Percentiles rank a stretch among this genome's conserved stretches.
Evolutionary conservation across 2,329 filamentous ascomycete species (phyloP).

Genomic region (Septoria linicola): DNA sequence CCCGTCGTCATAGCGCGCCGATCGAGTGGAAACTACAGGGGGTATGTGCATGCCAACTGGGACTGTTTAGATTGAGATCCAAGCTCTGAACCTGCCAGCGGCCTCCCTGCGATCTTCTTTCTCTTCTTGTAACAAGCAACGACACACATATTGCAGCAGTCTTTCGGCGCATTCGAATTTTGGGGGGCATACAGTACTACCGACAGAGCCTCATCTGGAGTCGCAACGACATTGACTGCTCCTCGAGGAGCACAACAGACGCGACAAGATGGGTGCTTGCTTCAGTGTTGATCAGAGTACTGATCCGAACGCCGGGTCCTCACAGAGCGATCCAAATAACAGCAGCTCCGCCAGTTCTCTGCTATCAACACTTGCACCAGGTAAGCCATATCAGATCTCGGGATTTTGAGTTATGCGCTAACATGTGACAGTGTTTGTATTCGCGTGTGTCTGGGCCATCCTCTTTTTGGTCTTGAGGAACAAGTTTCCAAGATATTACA

Average conservation of each 20-base stretch:
- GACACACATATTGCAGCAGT: background rate
- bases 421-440: constrained; percentile 30
- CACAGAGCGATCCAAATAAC: constrained; percentile 15
- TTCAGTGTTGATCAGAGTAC: constrained; percentile 18
- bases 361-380: constrained; percentile 37
- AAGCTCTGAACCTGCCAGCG: background rate
- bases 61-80: background rate
- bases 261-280: constrained; percentile 10
- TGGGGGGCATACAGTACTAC: background rate
- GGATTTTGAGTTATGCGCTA: background rate
- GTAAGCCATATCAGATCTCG: constrained; percentile 5
- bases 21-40: too few species aligned
- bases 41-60: background rate
- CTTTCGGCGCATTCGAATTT: background rate
- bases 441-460: constrained; percentile 37
- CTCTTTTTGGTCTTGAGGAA: constrained; percentile 46
- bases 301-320: constrained; percentile 32
- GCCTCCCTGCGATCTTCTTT: background rate
- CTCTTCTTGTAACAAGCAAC: background rate
- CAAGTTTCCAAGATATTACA: constrained; percentile 47
- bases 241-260: constrained; percentile 4
- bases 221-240: constrained; percentile 6
- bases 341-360: constrained; percentile 36
- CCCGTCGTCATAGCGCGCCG: background rate
- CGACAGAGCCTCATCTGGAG: background rate